These are phyloP conservation scores for Bimuria novae-zelandiae DNA, from an alignment of 2,329 filamentous ascomycete species.

Conservation along the genomic window DNA sequence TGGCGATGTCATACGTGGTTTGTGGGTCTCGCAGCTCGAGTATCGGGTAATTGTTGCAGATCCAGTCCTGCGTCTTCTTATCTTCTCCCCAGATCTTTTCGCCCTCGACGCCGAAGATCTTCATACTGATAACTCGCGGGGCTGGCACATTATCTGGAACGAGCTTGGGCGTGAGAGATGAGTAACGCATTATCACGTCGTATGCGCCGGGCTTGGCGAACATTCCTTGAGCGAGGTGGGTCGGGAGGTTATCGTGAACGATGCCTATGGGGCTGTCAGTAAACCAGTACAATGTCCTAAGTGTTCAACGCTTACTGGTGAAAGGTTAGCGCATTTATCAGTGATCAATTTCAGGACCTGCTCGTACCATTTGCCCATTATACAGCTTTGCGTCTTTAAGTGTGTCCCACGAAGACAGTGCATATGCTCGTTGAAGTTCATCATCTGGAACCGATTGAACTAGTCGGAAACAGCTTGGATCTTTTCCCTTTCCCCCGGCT, in stretches of 20 bases:
- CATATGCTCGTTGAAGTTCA: conserved; percentile 50
- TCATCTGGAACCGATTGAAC: conserved; percentile 53
- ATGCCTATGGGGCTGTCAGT: conserved; percentile 28
- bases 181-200: conserved; percentile 36
- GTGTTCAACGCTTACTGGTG: neutral
- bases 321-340: neutral
- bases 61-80: conserved; percentile 51
- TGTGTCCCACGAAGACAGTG: conserved; percentile 47
- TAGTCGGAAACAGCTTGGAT: conserved; percentile 53
- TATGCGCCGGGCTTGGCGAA: conserved; percentile 29
- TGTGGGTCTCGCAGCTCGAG: conserved; percentile 55
- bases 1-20: conserved; percentile 50
- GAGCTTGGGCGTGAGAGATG: conserved; percentile 32
- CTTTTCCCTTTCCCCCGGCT: conserved; percentile 48
- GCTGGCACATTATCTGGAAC: conserved; percentile 43
- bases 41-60: conserved; percentile 55
- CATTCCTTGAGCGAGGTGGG: conserved; percentile 47
- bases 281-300: neutral
- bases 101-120: conserved; percentile 55
- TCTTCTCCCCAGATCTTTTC: conserved; percentile 37
- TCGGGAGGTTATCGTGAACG: conserved; percentile 49
- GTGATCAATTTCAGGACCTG: neutral
- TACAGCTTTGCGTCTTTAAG: conserved; percentile 52
- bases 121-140: conserved; percentile 55
- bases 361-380: conserved; percentile 48